phyloP scores from a whole-genome alignment of 2,329 filamentous ascomycete species.

The Phialophora macrospora region DNA sequence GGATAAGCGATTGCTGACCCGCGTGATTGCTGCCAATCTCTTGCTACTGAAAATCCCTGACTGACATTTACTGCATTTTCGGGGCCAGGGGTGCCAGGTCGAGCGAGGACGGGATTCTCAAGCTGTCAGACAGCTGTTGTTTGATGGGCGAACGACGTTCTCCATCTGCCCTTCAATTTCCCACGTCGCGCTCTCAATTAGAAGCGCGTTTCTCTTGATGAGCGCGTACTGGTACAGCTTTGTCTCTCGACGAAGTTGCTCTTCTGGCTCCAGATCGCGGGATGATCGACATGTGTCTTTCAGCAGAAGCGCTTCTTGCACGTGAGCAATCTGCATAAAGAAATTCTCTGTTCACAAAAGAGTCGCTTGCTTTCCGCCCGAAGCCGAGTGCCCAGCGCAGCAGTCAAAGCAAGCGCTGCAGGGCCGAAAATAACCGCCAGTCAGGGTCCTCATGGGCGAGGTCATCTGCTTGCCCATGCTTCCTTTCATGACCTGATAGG shows the following conservation, averaged over 20 bases:
- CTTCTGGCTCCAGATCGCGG: not conserved
- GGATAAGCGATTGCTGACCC: slow-evolving; percentile 4
- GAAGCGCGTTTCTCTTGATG: not conserved
- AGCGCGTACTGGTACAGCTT: not conserved
- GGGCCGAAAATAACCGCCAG: slow-evolving; percentile 20
- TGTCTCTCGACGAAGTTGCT: not conserved
- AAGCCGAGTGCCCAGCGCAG: slow-evolving; percentile 9
- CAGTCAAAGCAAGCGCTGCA: slow-evolving; percentile 9
- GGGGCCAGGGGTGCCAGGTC: not conserved
- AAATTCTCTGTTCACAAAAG: slow-evolving; percentile 6
- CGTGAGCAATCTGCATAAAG: slow-evolving; percentile 8
- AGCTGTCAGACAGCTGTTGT: slow-evolving; percentile 6
- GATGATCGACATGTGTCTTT: not conserved
- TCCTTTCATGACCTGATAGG: slow-evolving; percentile 5
- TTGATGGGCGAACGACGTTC: not conserved
- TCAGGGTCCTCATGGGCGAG: slow-evolving; percentile 1
- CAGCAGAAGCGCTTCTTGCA: not conserved
- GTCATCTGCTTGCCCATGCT: slow-evolving; percentile 12
- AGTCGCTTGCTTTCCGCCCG: slow-evolving; percentile 11
- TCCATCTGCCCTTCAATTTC: slow-evolving; percentile 18
- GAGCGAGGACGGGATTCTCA: not conserved
- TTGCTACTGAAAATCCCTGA: not conserved
- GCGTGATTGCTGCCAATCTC: slow-evolving; percentile 12
- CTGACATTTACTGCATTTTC: not conserved
- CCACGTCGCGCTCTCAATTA: slow-evolving; percentile 4